Conservation (phyloP, 768 basidiomycete genomes). For the Suillus occidentalis region DNA sequence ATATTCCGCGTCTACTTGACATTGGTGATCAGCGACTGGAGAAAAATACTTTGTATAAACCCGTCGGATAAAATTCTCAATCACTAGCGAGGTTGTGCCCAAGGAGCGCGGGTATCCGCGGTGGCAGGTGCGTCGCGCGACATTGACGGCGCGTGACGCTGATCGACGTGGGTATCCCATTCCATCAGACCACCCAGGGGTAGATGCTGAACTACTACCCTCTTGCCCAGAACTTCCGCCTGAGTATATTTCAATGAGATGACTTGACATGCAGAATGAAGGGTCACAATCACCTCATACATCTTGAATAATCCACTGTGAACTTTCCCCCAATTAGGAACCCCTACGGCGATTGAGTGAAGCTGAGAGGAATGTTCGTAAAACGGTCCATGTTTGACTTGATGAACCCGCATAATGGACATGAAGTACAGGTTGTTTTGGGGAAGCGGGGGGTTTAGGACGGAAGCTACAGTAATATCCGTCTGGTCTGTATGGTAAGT, state of each 20-base stretch:
- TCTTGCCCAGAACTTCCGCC: conserved; percentile 90
- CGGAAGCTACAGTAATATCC: conserved; percentile 60
- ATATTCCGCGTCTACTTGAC: background rate
- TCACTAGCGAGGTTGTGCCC: conserved; percentile 9
- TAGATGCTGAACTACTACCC: conserved; percentile 95
- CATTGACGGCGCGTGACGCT: background rate
- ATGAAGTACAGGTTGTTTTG: conserved; percentile 80
- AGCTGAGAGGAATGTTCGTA: conserved; percentile 91
- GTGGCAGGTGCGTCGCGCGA: background rate
- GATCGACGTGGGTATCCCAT: conserved; percentile 45
- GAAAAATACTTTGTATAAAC: conserved; percentile 1
- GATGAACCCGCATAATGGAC: conserved; percentile 72
- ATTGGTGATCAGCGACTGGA: background rate
- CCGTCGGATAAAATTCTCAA: background rate
- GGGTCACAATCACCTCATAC: conserved; percentile 69
- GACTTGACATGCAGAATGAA: background rate
- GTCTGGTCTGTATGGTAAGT: conserved; percentile 50
- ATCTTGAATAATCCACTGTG: conserved; percentile 91
- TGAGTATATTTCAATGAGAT: conserved; percentile 28
- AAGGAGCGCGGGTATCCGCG: conserved; percentile 16
- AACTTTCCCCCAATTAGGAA: conserved; percentile 89
- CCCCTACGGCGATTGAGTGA: conserved; percentile 82
- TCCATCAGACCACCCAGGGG: conserved; percentile 80
- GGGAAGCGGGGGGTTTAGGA: conserved; percentile 59
- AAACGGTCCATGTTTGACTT: conserved; percentile 86